A percentile compares a stretch with the other conserved stretches of the same genome.
These are phyloP conservation scores for Rhizopogon vinicolor DNA, from an alignment of 768 basidiomycete species.

Conservation along the genomic window DNA sequence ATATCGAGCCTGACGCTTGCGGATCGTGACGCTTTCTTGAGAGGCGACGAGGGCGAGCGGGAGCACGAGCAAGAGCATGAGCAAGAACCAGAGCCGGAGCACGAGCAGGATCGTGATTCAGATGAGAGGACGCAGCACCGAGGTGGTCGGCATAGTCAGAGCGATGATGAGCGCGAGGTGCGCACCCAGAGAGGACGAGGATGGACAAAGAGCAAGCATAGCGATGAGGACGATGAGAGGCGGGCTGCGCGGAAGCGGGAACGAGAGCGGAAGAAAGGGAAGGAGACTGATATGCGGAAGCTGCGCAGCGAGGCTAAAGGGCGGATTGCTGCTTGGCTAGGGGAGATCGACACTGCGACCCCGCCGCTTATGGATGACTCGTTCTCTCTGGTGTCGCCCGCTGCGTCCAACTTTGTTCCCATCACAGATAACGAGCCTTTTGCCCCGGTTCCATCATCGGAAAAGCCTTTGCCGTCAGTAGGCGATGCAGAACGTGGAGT, in stretches of 20 bases:
- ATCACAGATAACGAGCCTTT: constrained; percentile 20
- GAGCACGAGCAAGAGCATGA: constrained; percentile 16
- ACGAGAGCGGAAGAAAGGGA: constrained; percentile 23
- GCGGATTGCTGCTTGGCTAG: constrained; percentile 76
- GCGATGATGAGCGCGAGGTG: constrained; percentile 27
- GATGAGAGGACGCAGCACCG: constrained; percentile 28
- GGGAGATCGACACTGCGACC: constrained; percentile 53
- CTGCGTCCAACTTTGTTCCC: constrained; percentile 22
- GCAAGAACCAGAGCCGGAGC: background rate
- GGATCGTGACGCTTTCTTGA: constrained; percentile 18
- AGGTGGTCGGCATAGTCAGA: constrained; percentile 18
- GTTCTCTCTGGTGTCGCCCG: constrained; percentile 29
- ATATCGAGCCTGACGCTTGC: constrained; percentile 44
- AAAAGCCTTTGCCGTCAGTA: constrained; percentile 16
- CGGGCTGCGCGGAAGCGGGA: background rate
- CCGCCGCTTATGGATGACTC: constrained; percentile 41
- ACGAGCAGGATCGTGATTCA: constrained; percentile 26
- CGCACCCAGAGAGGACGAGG: constrained; percentile 25
- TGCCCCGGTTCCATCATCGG: constrained; percentile 1
- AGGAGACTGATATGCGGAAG: constrained; percentile 32
- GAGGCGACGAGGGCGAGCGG: background rate
- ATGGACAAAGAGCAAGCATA: constrained; percentile 19
- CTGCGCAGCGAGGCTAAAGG: constrained; percentile 54
- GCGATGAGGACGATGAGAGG: constrained; percentile 23
- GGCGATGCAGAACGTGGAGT: constrained; percentile 2